These are phyloP conservation scores for Calonectria hongkongensis DNA, from an alignment of 2,329 filamentous ascomycete genomes.

Conservation along the genomic window DNA sequence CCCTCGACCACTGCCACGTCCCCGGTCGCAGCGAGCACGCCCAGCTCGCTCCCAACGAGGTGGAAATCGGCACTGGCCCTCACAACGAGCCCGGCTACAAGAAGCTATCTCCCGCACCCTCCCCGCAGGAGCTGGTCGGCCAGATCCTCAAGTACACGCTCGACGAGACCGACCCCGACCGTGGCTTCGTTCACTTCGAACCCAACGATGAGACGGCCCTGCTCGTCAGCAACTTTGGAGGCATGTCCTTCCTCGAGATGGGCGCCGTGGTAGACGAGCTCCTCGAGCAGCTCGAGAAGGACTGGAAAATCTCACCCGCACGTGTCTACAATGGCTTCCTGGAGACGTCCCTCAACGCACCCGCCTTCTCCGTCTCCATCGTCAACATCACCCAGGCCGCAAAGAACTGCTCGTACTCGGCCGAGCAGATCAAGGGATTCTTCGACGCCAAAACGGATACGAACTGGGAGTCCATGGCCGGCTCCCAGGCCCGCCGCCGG, in stretches of 20 bases:
- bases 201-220: constrained; percentile 70
- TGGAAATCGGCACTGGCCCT: constrained; percentile 80
- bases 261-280: constrained; percentile 73
- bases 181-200: constrained; percentile 69
- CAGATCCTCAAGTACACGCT: constrained; percentile 77
- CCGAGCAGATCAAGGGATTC: constrained; percentile 75
- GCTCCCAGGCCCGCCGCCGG: constrained; percentile 61
- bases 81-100: constrained; percentile 80
- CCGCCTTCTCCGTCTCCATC: constrained; percentile 81
- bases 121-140: constrained; percentile 69
- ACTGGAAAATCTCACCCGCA: constrained; percentile 70
- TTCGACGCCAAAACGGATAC: constrained; percentile 79
- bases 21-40: constrained; percentile 70
- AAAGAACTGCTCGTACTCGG: constrained; percentile 65
- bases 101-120: constrained; percentile 72
- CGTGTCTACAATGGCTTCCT: constrained; percentile 78
- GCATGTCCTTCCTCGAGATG: constrained; percentile 75
- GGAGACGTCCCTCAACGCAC: constrained; percentile 83
- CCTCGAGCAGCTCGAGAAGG: constrained; percentile 67
- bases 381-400: constrained; percentile 74
- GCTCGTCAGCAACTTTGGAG: constrained; percentile 76
- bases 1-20: constrained; percentile 77
- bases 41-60: constrained; percentile 68
- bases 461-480: constrained; percentile 71
- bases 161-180: constrained; percentile 71